Conservation (phyloP, 2,329 filamentous ascomycete species). For the Lachnellula hyalina region DNA sequence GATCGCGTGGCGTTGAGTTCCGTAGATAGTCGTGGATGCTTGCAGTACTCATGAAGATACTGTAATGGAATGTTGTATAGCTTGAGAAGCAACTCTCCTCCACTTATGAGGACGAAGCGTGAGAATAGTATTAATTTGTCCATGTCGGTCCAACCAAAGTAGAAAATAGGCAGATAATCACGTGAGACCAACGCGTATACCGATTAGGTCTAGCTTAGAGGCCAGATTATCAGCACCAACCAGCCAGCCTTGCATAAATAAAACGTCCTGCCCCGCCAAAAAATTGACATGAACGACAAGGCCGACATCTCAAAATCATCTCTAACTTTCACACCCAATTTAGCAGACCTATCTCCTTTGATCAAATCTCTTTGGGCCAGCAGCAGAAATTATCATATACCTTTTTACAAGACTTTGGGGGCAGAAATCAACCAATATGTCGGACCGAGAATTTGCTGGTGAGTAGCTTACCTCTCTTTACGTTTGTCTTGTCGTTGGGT, state of each 20-base stretch:
- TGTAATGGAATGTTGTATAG: no score
- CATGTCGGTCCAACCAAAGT: no score
- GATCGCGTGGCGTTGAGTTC: no score
- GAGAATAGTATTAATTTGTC: no score
- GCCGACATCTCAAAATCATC: not conserved
- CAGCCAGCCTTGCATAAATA: constrained; percentile 8
- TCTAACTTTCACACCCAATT: not conserved
- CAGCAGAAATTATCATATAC: not conserved
- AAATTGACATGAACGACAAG: not conserved
- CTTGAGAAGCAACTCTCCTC: no score
- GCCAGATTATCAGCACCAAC: no score
- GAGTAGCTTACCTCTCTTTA: constrained; percentile 27
- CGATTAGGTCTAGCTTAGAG: no score
- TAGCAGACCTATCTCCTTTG: not conserved
- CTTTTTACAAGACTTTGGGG: not conserved
- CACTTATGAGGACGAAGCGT: no score
- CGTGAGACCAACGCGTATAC: no score
- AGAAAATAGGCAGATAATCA: no score
- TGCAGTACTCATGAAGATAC: no score
- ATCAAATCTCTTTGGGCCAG: not conserved
- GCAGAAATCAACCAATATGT: constrained; percentile 42
- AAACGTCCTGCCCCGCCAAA: constrained; percentile 2
- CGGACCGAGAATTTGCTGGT: constrained; percentile 63
- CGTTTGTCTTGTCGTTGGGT: not conserved
- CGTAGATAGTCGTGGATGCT: no score